Conservation (phyloP, 163 green algal species). For the Chloromonas sp. region DNA sequence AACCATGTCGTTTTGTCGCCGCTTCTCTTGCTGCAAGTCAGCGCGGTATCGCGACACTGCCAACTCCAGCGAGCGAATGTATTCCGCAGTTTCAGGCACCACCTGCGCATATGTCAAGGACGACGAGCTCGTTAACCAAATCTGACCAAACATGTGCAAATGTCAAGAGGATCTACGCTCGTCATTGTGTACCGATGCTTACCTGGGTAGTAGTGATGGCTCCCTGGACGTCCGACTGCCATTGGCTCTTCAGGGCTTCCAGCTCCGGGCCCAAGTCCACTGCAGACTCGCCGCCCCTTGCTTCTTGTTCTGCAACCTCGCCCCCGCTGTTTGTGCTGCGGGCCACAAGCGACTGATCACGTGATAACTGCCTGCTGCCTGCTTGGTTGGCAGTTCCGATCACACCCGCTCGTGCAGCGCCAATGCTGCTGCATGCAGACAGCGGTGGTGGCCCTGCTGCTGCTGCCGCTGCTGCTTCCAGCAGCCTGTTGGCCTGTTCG, state of each 20-base stretch:
- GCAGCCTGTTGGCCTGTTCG: not conserved
- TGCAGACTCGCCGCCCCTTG: not conserved
- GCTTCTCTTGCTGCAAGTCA: not conserved
- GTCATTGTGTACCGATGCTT: no score
- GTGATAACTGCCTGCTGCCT: not conserved
- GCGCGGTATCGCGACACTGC: not conserved
- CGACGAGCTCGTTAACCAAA: no score
- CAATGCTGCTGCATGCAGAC: not conserved
- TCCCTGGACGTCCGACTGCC: not conserved
- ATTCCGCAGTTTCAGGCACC: not conserved
- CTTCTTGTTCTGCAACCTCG: not conserved
- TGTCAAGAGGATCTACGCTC: no score
- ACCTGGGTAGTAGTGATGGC: not conserved
- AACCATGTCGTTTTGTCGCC: not conserved
- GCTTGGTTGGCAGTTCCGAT: not conserved
- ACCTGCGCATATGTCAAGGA: not conserved
- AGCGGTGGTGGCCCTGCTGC: not conserved
- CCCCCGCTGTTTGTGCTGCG: not conserved
- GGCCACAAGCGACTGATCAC: not conserved
- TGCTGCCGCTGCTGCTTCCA: not conserved
- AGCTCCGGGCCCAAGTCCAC: not conserved
- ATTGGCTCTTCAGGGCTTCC: not conserved
- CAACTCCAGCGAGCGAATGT: not conserved
- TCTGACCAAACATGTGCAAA: no score
- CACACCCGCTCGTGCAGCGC: not conserved